Base-by-base conservation (phyloP, 495 filamentous ascomycete genomes). In the Trichoderma erinaceum region DNA sequence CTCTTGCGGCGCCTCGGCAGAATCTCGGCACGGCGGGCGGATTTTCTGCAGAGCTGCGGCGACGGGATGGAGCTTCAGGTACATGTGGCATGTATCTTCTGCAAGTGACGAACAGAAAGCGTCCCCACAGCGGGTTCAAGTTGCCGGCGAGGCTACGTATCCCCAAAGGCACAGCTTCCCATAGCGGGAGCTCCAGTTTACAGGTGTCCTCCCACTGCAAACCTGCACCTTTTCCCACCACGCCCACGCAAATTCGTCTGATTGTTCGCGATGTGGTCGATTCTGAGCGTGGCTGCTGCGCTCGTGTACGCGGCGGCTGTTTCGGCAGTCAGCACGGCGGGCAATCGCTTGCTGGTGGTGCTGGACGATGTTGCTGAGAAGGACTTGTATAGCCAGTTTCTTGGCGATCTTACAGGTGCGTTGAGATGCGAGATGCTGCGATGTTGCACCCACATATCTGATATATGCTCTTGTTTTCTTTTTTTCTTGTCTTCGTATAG, bases 291-390 rank as follows among this genome's bases (percentile, higher is more conserved):
- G 72, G 73, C 92, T 66, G 73, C 90, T 46, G 78, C 90, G 70
- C 78, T 84, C 35, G 35, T 38, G 73, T 83, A 92, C 67, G 79
- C 87, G 72, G 82, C 86, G 73, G 78, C 84, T 46, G 90, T 88
- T 70, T 83, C 89, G 74, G 91, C 92, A 52, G 76, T 92, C 73
- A 96, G 93, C 81, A 89, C 86, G 69, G 88, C 85, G 67, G 95
- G 93, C 64, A 87, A 83, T 77, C 86, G 93, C 76, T 78, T 99
- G 77, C 79, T 98, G 72, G 93, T 95, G 38, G 86, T 98, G 61
- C 76, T 95, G 56, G 95, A 99, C 74, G 92, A 97, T 69, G 79
- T 84, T 67, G 82, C 83, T 44, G 91, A 96, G 72, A 92, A 92
- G 81, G 83, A 83, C 65, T 83, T 81, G 68, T 99, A 95, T 78